Evolutionary conservation across 2,329 filamentous ascomycete species (phyloP).

Genomic region (Pseudocercospora macadamiae): DNA sequence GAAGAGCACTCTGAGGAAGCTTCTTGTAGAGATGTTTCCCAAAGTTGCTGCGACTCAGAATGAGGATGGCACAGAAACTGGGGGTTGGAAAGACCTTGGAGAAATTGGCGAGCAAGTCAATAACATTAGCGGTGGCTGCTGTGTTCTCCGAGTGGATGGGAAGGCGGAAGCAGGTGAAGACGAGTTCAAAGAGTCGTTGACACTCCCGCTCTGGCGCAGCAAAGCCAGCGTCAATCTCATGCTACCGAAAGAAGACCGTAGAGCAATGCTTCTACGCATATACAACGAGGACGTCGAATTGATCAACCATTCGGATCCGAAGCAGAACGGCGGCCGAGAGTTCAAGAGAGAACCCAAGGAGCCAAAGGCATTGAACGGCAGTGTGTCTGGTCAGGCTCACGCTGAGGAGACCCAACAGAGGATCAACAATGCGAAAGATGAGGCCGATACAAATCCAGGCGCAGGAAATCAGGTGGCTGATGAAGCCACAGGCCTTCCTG

Average conservation of each 20-base stretch:
- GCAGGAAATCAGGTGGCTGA: constrained; percentile 9
- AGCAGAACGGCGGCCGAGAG: constrained; percentile 21
- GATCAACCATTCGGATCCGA: constrained; percentile 62
- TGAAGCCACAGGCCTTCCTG: constrained; percentile 14
- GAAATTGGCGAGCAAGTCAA: constrained; percentile 85
- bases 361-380: no score
- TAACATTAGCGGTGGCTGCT: constrained; percentile 86
- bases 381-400: constrained; percentile 24
- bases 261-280: constrained; percentile 84
- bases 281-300: constrained; percentile 88
- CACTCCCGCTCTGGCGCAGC: constrained; percentile 91
- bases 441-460: constrained; percentile 15
- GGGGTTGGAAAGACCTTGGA: constrained; percentile 71
- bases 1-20: constrained; percentile 76
- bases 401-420: constrained; percentile 23
- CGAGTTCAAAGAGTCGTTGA: constrained; percentile 74
- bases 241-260: constrained; percentile 95
- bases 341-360: constrained; percentile 8
- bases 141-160: constrained; percentile 73
- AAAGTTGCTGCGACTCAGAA: constrained; percentile 59
- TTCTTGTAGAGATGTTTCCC: constrained; percentile 96
- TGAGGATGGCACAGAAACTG: constrained; percentile 55
- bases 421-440: constrained; percentile 24
- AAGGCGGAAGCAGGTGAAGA: constrained; percentile 39
- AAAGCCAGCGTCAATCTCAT: constrained; percentile 92